Conservation (phyloP, 352 stramenopile species). For the Pythium insidiosum region DNA sequence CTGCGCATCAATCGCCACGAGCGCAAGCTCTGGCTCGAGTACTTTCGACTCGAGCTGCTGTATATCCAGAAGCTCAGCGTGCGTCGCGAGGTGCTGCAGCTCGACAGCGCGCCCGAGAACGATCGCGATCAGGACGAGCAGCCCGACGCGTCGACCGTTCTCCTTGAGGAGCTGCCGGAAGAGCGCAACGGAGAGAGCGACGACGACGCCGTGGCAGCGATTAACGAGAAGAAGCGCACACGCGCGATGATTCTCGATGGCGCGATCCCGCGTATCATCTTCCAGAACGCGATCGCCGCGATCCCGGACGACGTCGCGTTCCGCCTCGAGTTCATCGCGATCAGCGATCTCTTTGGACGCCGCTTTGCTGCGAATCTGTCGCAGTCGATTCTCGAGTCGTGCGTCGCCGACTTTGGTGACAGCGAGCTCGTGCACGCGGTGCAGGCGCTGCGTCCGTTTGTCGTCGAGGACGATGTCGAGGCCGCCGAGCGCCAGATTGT, state of each 20-base stretch:
- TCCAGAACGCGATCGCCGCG: conserved; percentile 53
- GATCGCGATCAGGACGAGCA: conserved; percentile 8
- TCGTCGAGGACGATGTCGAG: conserved; percentile 23
- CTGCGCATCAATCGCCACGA: conserved; percentile 83
- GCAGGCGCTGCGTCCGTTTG: conserved; percentile 45
- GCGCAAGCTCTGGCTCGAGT: conserved; percentile 85
- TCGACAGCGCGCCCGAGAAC: conserved; percentile 29
- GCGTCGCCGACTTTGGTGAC: conserved; percentile 40
- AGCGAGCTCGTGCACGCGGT: conserved; percentile 48
- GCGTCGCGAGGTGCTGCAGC: conserved; percentile 67
- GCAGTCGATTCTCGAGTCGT: conserved; percentile 61
- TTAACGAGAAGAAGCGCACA: conserved; percentile 47
- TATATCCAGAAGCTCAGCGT: conserved; percentile 88
- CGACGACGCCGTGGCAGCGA: conserved; percentile 17
- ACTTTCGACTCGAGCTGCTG: conserved; percentile 86
- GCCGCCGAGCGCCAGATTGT: conserved; percentile 40
- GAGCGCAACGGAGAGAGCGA: conserved; percentile 20
- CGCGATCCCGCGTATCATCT: conserved; percentile 80
- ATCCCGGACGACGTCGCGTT: conserved; percentile 62
- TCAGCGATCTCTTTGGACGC: conserved; percentile 63
- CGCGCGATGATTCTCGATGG: conserved; percentile 68
- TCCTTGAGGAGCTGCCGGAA: conserved; percentile 42
- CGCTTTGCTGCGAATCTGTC: conserved; percentile 54
- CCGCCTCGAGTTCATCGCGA: conserved; percentile 67
- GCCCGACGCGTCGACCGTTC: conserved; percentile 23